These are phyloP conservation scores for Pseudogymnoascus pannorum DNA, from an alignment of 2,329 filamentous ascomycete genomes.

Conservation along the genomic window DNA sequence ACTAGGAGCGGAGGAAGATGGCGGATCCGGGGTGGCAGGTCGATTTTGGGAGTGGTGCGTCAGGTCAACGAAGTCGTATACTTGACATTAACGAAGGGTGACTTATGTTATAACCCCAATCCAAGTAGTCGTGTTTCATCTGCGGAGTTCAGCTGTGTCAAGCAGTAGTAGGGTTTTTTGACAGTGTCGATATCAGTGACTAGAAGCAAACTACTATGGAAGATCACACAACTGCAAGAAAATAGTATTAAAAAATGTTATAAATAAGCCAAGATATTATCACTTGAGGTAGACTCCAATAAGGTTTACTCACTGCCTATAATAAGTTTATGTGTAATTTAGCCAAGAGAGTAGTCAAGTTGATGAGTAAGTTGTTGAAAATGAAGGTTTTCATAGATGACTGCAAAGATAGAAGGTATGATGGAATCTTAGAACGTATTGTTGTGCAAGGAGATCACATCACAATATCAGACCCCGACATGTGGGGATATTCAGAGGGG, in stretches of 20 bases:
- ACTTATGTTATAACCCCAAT: background rate
- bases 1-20: too few species aligned
- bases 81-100: background rate
- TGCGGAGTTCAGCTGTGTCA: too few species aligned
- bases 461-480: too few species aligned
- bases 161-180: too few species aligned
- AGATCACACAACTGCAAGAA: too few species aligned
- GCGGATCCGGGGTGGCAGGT: conserved; percentile 32
- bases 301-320: background rate
- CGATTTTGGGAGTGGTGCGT: conserved; percentile 40
- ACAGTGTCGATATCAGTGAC: too few species aligned
- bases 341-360: background rate
- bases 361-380: background rate
- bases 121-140: too few species aligned
- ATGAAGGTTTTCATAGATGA: background rate
- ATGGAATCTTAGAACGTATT: too few species aligned
- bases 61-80: conserved; percentile 23
- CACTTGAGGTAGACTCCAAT: background rate
- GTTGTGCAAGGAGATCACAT: background rate
- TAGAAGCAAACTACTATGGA: too few species aligned
- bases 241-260: too few species aligned
- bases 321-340: background rate
- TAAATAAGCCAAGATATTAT: too few species aligned
- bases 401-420: background rate
- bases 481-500: background rate